Percentiles rank a stretch among this genome's conserved stretches.
phyloP scores from a whole-genome alignment of 2,329 filamentous ascomycete species.

The Cyanodermella asteris region DNA sequence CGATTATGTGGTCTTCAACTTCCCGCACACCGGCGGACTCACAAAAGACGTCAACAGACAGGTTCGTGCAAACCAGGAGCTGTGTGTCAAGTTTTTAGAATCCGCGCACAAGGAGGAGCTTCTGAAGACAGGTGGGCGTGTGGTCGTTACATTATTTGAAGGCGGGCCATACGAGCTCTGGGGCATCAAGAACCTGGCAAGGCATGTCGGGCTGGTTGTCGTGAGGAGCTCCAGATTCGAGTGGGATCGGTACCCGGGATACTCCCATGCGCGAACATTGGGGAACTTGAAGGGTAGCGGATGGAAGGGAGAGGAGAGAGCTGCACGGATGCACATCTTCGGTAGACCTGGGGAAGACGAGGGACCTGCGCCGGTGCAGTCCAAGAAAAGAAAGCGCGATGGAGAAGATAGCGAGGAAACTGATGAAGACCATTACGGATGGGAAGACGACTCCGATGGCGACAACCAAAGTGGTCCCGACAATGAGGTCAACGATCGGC shows the following conservation, averaged over 20 bases:
- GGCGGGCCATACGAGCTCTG: constrained; percentile 86
- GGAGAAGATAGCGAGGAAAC: constrained; percentile 7
- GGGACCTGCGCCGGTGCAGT: constrained; percentile 10
- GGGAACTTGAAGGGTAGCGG: constrained; percentile 23
- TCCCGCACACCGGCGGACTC: constrained; percentile 85
- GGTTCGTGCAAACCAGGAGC: constrained; percentile 65
- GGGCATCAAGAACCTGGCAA: constrained; percentile 74
- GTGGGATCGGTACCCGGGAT: constrained; percentile 24
- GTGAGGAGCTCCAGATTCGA: constrained; percentile 26
- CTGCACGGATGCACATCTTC: constrained; percentile 25
- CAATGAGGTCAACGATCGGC: no score
- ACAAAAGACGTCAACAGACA: constrained; percentile 86
- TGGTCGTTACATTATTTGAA: constrained; percentile 79
- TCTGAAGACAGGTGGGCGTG: constrained; percentile 20
- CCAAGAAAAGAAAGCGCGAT: constrained; percentile 3
- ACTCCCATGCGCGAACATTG: constrained; percentile 25
- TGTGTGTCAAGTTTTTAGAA: constrained; percentile 27
- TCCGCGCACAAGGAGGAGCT: constrained; percentile 20
- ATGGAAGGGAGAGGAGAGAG: constrained; percentile 23
- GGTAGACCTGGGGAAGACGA: constrained; percentile 14
- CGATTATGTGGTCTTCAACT: constrained; percentile 82
- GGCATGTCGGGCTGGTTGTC: constrained; percentile 35
- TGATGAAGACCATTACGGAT: neutral
- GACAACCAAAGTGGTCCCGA: no score
- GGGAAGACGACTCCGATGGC: no score